Base-by-base conservation (phyloP, 1,139 yeast genomes). In the Casaregolazyma lundiana region DNA sequence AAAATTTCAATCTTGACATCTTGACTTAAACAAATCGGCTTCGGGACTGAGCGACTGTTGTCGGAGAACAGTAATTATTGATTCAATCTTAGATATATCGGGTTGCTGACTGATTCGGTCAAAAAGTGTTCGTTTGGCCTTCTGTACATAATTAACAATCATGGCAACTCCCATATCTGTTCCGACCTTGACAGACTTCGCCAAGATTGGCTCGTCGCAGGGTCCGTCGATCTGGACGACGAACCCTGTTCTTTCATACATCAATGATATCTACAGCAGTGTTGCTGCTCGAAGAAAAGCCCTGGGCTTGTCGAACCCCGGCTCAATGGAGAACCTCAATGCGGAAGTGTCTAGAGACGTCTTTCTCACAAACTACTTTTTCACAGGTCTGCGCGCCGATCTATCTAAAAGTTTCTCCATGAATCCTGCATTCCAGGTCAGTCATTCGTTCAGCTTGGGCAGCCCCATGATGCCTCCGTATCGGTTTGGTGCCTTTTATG, bases 341-440 rank as follows among this genome's bases (percentile, higher is more conserved):
- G 88, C 88, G 71, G 98, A 92, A 70, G 96, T 89, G 49, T 73
- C 90, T 55, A 83, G 92, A 69, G 97, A 90, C 66, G 97, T 90
- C 35, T 88, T 92, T 66, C 77, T 89, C 63, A 81, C 77, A 65
- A 95, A 89, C 66, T 86, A 87, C 72, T 83, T 84, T 69, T 92
- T 92, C 78, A 85, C 96, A 41, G 99, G 99, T 51, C 78, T 94
- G 63, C 84, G 96, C 68, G 98, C 98, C 50, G 98, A 92, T 67
- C 78, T 92, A 62, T 87, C 88, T 73, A 92, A 92, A 76, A 89
- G 92, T 20, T 88, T 94, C 64, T 73, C 86, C 56, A 77, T 90
- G 78, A 81, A 83, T 67, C 97, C 98, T 50, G 95, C 90, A 50
- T 92, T 94, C 84, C 98, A 94, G 75, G 86, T 95, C 51, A 85